Conservation (phyloP, 495 filamentous ascomycete species). For the Hyaloscypha hepaticicola region DNA sequence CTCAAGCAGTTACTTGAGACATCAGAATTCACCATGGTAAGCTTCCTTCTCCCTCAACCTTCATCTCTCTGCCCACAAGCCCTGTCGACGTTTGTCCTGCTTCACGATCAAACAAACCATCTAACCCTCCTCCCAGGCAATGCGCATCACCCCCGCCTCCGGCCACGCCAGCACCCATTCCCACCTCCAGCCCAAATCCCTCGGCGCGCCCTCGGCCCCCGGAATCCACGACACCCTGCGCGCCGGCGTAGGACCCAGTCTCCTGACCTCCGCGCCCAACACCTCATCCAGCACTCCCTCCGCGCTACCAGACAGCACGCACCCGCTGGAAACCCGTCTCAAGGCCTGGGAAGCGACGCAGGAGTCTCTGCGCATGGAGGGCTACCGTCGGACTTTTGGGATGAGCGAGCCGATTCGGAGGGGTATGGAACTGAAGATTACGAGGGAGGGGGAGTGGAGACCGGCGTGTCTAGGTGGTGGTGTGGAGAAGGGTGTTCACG, state of each 20-base stretch:
- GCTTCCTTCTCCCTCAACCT: conserved; percentile 13
- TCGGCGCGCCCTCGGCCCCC: conserved; percentile 81
- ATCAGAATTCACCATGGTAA: conserved; percentile 47
- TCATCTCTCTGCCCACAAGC: background rate
- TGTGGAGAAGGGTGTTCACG: conserved; percentile 52
- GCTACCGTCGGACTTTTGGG: conserved; percentile 79
- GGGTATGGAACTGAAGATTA: conserved; percentile 94
- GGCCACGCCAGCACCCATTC: conserved; percentile 57
- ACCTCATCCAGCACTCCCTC: conserved; percentile 7
- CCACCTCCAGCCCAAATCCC: conserved; percentile 52
- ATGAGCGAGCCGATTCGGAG: conserved; percentile 91
- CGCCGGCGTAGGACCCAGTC: conserved; percentile 60
- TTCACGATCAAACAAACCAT: conserved; percentile 4
- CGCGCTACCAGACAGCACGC: conserved; percentile 55
- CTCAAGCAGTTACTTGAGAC: background rate
- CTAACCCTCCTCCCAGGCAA: conserved; percentile 57
- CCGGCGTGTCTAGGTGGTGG: conserved; percentile 45
- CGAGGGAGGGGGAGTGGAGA: conserved; percentile 53
- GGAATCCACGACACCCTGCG: conserved; percentile 92
- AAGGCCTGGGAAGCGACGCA: conserved; percentile 81
- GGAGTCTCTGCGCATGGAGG: conserved; percentile 81
- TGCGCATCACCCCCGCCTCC: conserved; percentile 78
- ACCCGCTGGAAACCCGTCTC: conserved; percentile 90
- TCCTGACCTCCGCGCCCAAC: conserved; percentile 35
- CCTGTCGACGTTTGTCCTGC: background rate